A percentile compares a stretch with the other conserved stretches of the same genome.
phyloP scores from a whole-genome alignment of 306 rosid species.

The Pterocarpus macrocarpus region DNA sequence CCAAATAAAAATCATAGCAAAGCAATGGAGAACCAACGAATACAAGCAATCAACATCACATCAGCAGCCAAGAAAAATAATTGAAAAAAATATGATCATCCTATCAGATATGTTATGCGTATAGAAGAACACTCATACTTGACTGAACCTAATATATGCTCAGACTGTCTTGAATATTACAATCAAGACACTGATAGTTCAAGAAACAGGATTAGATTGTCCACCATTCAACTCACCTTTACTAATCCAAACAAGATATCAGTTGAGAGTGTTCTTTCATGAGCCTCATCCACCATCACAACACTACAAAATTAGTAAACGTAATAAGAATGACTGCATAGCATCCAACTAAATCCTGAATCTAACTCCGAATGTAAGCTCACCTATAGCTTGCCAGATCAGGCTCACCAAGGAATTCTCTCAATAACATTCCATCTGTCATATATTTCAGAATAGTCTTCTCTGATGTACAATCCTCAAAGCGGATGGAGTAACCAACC shows the following conservation, averaged over 20 bases:
- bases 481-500: conserved; percentile 99
- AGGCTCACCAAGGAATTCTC: conserved; percentile 96
- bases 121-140: not conserved
- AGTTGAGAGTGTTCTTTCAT: conserved; percentile 97
- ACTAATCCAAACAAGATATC: conserved; percentile 95
- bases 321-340: conserved; percentile 36
- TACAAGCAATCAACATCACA: conserved; percentile 36
- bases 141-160: conserved; percentile 11
- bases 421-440: conserved; percentile 98
- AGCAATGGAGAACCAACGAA: conserved; percentile 20
- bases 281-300: conserved; percentile 99
- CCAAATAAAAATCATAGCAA: conserved; percentile 34
- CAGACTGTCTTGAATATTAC: conserved; percentile 26
- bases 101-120: not conserved
- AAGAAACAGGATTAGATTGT: conserved; percentile 27
- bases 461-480: conserved; percentile 97
- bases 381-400: conserved; percentile 95
- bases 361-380: conserved; percentile 36
- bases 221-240: conserved; percentile 62
- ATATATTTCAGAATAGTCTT: conserved; percentile 92
- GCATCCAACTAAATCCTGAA: conserved; percentile 44
- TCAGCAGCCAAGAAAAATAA: conserved; percentile 13
- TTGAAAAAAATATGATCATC: conserved; percentile 18
- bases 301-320: conserved; percentile 67
- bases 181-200: conserved; percentile 40